A percentile compares a stretch with the other conserved stretches of the same genome.
These are phyloP conservation scores for Ocimum tenuiflorum DNA, from an alignment of 257 asterid genomes.

Conservation along the genomic window DNA sequence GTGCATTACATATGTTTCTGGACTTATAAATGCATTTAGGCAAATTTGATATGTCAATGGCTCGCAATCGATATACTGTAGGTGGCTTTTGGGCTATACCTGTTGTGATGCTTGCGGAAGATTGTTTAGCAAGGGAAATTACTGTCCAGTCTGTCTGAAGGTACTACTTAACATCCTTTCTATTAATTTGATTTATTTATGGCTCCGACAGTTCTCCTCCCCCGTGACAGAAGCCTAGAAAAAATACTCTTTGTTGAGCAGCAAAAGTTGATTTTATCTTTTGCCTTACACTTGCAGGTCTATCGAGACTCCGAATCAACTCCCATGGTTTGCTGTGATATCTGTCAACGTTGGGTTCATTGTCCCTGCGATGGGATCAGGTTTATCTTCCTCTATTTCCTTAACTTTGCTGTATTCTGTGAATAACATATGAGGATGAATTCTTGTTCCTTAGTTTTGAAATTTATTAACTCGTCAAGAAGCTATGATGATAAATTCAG, in stretches of 20 bases:
- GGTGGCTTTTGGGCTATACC: constrained; percentile 98
- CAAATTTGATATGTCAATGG: not conserved
- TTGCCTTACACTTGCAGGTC: constrained; percentile 45
- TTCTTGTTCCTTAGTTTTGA: not conserved
- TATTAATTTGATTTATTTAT: constrained; percentile 8
- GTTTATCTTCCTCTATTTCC: constrained; percentile 29
- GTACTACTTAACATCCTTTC: constrained; percentile 30
- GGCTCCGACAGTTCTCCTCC: not conserved
- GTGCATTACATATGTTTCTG: too few species aligned
- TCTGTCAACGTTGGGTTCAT: constrained; percentile 98
- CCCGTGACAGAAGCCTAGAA: not conserved
- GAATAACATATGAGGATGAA: not conserved
- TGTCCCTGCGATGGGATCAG: constrained; percentile 96
- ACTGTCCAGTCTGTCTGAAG: constrained; percentile 96
- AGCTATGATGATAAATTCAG: not conserved
- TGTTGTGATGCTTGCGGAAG: constrained; percentile 99
- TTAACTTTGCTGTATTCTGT: not conserved
- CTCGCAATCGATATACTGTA: constrained; percentile 27
- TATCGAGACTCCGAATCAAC: constrained; percentile 98
- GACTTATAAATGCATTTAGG: too few species aligned
- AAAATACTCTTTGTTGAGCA: constrained; percentile 16
- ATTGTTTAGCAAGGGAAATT: constrained; percentile 86
- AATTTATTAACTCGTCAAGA: not conserved
- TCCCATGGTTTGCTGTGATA: constrained; percentile 98
- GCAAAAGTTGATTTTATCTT: constrained; percentile 10